These are phyloP conservation scores for Pythium inflatum DNA, from an alignment of 352 stramenopile species.

Conservation along the genomic window DNA sequence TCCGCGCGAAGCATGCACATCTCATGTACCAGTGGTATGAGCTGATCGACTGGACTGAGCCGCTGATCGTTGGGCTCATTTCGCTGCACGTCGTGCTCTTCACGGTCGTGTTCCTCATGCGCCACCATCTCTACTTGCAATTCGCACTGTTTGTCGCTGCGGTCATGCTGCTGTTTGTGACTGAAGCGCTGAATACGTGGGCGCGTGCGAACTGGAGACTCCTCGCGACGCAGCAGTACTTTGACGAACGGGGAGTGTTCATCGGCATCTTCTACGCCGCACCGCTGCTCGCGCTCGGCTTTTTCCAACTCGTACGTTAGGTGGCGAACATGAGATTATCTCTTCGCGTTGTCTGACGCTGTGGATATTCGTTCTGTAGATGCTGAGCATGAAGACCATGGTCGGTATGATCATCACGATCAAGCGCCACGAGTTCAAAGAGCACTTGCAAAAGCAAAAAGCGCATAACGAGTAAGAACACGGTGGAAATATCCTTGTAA, in stretches of 20 bases:
- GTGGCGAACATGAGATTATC: too few relatives aligned
- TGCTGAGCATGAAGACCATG: constrained; percentile 82
- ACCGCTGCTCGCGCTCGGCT: constrained; percentile 71
- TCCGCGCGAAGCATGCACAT: constrained; percentile 73
- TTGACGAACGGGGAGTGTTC: constrained; percentile 79
- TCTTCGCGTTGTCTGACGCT: neutral
- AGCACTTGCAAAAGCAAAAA: constrained; percentile 52
- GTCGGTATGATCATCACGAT: constrained; percentile 78
- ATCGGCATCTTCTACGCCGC: constrained; percentile 83
- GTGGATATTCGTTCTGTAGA: constrained; percentile 31
- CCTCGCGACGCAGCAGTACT: constrained; percentile 83
- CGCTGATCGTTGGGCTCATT: constrained; percentile 65
- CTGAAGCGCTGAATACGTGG: constrained; percentile 74
- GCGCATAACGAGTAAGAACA: constrained; percentile 45
- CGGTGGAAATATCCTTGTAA: too few relatives aligned
- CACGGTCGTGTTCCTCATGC: constrained; percentile 52
- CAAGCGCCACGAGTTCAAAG: constrained; percentile 70
- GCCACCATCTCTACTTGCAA: constrained; percentile 60
- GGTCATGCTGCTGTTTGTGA: constrained; percentile 53
- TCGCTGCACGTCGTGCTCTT: constrained; percentile 62
- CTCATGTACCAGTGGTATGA: constrained; percentile 85
- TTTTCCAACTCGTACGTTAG: constrained; percentile 77
- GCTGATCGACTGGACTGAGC: constrained; percentile 79
- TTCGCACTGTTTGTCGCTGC: constrained; percentile 72
- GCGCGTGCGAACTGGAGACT: constrained; percentile 57